These are phyloP conservation scores for Hypoxylon fragiforme DNA, from an alignment of 495 filamentous ascomycete species.

Conservation along the genomic window DNA sequence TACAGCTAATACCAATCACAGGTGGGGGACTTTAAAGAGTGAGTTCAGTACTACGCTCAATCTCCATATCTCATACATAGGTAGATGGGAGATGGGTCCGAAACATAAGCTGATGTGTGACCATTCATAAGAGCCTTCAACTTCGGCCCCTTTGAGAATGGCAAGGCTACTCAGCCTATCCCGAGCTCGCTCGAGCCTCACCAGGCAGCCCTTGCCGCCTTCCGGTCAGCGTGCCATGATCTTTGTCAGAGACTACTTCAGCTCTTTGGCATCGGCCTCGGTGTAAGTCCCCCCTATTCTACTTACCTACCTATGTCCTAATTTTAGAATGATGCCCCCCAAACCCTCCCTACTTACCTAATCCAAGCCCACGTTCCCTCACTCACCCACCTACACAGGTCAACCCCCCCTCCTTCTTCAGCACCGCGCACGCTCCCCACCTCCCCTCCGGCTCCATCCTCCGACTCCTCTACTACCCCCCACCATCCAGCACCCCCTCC, in stretches of 20 bases:
- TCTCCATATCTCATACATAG: background rate
- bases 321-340: background rate
- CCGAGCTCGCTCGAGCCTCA: conserved; percentile 64
- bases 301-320: background rate
- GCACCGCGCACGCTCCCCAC: conserved; percentile 62
- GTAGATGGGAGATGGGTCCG: background rate
- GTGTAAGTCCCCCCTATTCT: conserved; percentile 44
- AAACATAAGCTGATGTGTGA: conserved; percentile 1
- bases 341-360: background rate
- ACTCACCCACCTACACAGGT: conserved; percentile 16
- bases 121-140: conserved; percentile 77
- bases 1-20: conserved; percentile 38
- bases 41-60: conserved; percentile 20
- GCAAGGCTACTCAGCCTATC: conserved; percentile 79
- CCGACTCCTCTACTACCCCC: conserved; percentile 80
- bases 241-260: conserved; percentile 72
- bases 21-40: conserved; percentile 96
- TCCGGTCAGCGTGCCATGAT: conserved; percentile 69
- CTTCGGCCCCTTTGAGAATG: conserved; percentile 73
- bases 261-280: conserved; percentile 75
- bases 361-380: background rate
- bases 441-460: conserved; percentile 74
- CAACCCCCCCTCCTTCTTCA: conserved; percentile 70
- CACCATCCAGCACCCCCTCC: conserved; percentile 66
- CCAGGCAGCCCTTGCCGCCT: conserved; percentile 63